Percentiles rank a stretch among this genome's conserved stretches.
These are phyloP conservation scores for Elongisporangium prolatum DNA, from an alignment of 352 stramenopile species.

Conservation along the genomic window DNA sequence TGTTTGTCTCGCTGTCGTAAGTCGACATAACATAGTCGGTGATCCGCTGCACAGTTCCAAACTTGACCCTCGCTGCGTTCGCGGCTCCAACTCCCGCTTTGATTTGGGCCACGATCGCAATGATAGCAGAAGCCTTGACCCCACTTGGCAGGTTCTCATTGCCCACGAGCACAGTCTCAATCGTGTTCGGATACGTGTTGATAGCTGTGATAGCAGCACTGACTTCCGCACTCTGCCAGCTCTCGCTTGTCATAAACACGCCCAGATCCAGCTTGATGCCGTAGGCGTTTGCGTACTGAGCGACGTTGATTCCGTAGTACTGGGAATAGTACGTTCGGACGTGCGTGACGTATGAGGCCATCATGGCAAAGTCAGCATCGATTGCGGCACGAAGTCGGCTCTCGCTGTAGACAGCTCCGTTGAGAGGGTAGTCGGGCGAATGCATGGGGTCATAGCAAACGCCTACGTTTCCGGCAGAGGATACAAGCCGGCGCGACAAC, in stretches of 20 bases:
- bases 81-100: conserved; percentile 25
- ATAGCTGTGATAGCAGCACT: conserved; percentile 34
- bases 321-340: conserved; percentile 65
- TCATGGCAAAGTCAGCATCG: conserved; percentile 39
- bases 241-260: conserved; percentile 43
- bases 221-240: conserved; percentile 36
- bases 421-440: conserved; percentile 40
- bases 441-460: conserved; percentile 62
- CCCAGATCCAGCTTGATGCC: conserved; percentile 49
- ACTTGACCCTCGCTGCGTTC: conserved; percentile 32
- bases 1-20: conserved; percentile 26
- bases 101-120: conserved; percentile 22
- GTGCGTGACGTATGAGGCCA: conserved; percentile 38
- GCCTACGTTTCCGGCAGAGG: conserved; percentile 3
- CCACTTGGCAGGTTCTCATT: conserved; percentile 34
- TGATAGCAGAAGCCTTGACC: conserved; percentile 19
- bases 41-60: conserved; percentile 49
- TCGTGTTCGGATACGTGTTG: conserved; percentile 31
- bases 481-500: too few relatives aligned
- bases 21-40: conserved; percentile 35
- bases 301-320: conserved; percentile 40
- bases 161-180: conserved; percentile 46
- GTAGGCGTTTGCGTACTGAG: conserved; percentile 38
- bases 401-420: conserved; percentile 14
- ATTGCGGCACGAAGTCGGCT: conserved; percentile 31